Evolutionary conservation across 495 filamentous ascomycete genomes (phyloP).

Genomic region (Talaromyces trachyspermus): DNA sequence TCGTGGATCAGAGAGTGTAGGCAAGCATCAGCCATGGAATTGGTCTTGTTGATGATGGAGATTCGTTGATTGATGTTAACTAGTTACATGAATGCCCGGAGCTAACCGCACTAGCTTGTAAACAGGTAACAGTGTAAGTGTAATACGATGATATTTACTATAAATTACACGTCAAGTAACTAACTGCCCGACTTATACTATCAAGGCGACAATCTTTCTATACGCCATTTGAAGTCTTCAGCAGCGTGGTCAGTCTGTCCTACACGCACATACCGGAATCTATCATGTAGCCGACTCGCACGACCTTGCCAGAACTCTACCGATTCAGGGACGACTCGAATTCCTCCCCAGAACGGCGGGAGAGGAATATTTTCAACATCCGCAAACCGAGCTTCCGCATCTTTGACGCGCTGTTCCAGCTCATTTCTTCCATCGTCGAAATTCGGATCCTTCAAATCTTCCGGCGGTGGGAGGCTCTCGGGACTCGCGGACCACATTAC

Average conservation of each 20-base stretch:
- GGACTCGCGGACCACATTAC: constrained; percentile 47
- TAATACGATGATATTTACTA: neutral
- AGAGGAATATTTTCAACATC: constrained; percentile 72
- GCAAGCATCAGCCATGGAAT: too few relatives aligned
- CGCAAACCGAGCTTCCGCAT: constrained; percentile 65
- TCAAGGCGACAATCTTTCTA: constrained; percentile 36
- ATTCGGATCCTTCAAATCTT: constrained; percentile 55
- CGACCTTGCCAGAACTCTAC: constrained; percentile 96
- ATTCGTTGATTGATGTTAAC: too few relatives aligned
- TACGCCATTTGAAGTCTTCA: constrained; percentile 43
- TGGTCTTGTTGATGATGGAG: neutral
- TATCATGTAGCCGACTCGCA: constrained; percentile 81
- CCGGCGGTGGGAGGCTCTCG: constrained; percentile 21
- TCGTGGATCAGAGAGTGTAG: too few relatives aligned
- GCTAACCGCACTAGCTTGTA: too few relatives aligned
- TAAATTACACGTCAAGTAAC: too few relatives aligned
- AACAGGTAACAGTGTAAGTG: too few relatives aligned
- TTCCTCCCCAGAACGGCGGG: constrained; percentile 89
- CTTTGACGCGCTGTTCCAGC: constrained; percentile 61
- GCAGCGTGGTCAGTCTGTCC: constrained; percentile 48
- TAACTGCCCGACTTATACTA: neutral
- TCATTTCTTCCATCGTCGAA: constrained; percentile 55
- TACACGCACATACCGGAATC: constrained; percentile 70
- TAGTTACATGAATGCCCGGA: too few relatives aligned
- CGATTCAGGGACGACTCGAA: constrained; percentile 75